Evolutionary conservation across 306 rosid genomes (phyloP).

Genomic region (Cucumis hystrix): DNA sequence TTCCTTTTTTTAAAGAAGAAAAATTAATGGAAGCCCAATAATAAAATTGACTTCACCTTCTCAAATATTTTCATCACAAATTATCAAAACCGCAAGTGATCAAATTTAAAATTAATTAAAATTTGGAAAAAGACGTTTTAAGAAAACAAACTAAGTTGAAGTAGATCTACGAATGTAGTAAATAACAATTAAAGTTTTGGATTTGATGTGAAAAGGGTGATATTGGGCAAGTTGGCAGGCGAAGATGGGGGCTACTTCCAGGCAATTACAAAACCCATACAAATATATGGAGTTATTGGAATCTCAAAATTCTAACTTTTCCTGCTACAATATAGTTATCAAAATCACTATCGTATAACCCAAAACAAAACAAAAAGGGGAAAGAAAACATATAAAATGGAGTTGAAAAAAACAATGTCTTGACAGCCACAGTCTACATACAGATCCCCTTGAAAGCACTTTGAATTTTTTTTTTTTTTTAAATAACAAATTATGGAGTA

Average conservation of each 20-base stretch:
- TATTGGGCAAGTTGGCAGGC: neutral
- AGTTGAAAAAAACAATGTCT: slow-evolving; percentile 18
- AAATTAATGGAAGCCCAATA: too few relatives aligned
- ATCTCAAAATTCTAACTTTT: neutral
- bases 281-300: neutral
- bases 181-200: too few relatives aligned
- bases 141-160: too few relatives aligned
- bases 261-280: neutral
- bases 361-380: neutral
- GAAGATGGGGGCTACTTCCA: neutral
- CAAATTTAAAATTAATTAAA: too few relatives aligned
- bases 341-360: slow-evolving; percentile 8
- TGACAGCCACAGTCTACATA: slow-evolving; percentile 35
- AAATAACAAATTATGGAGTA: too few relatives aligned
- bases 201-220: neutral
- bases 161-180: too few relatives aligned
- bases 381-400: too few relatives aligned
- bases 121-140: too few relatives aligned
- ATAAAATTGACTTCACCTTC: too few relatives aligned
- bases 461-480: neutral
- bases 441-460: slow-evolving; percentile 48
- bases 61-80: too few relatives aligned
- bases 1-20: neutral
- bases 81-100: too few relatives aligned
- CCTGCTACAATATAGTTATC: neutral